phyloP scores from a whole-genome alignment of 768 basidiomycete species.

The Amanita rubescens region DNA sequence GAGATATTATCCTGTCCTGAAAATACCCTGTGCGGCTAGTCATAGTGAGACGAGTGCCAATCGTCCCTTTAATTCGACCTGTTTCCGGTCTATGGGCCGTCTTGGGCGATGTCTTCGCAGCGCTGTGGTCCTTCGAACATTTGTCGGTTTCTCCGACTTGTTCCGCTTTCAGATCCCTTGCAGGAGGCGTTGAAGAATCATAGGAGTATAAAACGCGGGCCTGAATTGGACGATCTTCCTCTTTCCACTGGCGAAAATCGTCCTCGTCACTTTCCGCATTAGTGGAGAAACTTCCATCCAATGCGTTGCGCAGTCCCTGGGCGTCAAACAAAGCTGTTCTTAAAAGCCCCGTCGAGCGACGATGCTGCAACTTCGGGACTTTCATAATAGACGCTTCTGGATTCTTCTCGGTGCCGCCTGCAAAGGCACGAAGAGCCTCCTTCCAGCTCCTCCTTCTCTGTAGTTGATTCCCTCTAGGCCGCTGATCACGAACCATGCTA shows the following conservation, averaged over 20 bases:
- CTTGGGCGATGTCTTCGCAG: conserved; percentile 26
- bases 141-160: background rate
- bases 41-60: conserved; percentile 90
- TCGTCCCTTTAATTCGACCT: conserved; percentile 43
- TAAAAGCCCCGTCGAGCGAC: conserved; percentile 1
- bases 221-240: conserved; percentile 69
- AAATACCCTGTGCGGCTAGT: conserved; percentile 91
- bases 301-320: conserved; percentile 12
- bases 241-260: conserved; percentile 40
- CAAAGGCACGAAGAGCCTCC: conserved; percentile 44
- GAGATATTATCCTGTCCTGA: conserved; percentile 89
- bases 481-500: conserved; percentile 79
- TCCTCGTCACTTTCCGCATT: conserved; percentile 48
- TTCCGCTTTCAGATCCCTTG: background rate
- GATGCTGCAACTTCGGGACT: conserved; percentile 16
- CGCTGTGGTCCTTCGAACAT: conserved; percentile 27
- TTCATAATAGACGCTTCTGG: conserved; percentile 11
- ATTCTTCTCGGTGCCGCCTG: conserved; percentile 32
- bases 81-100: conserved; percentile 18
- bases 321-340: background rate
- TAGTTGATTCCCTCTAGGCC: conserved; percentile 38
- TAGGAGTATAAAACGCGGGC: conserved; percentile 66
- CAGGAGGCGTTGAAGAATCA: conserved; percentile 13
- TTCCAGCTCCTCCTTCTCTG: conserved; percentile 54
- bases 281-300: conserved; percentile 42